Percentiles rank a stretch among this genome's conserved stretches.
Conservation (phyloP, 768 basidiomycete genomes). For the Suillus brevipes region DNA sequence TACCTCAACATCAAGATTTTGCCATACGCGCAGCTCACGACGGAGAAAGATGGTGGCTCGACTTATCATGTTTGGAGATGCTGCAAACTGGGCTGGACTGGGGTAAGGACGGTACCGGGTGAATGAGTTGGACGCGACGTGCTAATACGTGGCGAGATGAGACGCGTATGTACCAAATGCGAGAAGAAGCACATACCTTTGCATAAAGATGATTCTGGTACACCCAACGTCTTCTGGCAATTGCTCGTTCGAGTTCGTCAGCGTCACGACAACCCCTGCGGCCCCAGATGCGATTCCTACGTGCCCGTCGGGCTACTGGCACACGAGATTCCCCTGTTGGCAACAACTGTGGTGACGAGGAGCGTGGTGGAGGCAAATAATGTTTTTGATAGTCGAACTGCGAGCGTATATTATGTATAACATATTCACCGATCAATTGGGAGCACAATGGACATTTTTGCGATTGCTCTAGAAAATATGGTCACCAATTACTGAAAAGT, state of each 20-base stretch:
- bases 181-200: slow-evolving; percentile 55
- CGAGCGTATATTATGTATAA: slow-evolving; percentile 80
- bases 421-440: slow-evolving; percentile 63
- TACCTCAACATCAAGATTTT: slow-evolving; percentile 87
- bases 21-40: slow-evolving; percentile 87
- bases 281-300: slow-evolving; percentile 56
- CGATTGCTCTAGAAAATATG: slow-evolving; percentile 59
- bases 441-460: slow-evolving; percentile 78
- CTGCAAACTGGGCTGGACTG: slow-evolving; percentile 79
- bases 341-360: slow-evolving; percentile 42
- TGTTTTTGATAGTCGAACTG: slow-evolving; percentile 82
- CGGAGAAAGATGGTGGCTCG: slow-evolving; percentile 81
- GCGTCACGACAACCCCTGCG: slow-evolving; percentile 50
- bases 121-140: slow-evolving; percentile 84
- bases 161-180: not conserved
- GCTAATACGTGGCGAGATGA: slow-evolving; percentile 46
- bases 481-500: not conserved
- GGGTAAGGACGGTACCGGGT: slow-evolving; percentile 91
- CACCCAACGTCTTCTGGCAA: slow-evolving; percentile 74
- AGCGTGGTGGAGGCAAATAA: slow-evolving; percentile 65
- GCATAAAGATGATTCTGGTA: slow-evolving; percentile 80
- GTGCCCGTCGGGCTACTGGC: slow-evolving; percentile 31
- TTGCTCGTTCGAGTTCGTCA: slow-evolving; percentile 75
- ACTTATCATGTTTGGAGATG: slow-evolving; percentile 70
- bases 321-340: slow-evolving; percentile 30